These are phyloP conservation scores for Carpinus fangiana DNA, from an alignment of 306 rosid species.

Conservation along the genomic window DNA sequence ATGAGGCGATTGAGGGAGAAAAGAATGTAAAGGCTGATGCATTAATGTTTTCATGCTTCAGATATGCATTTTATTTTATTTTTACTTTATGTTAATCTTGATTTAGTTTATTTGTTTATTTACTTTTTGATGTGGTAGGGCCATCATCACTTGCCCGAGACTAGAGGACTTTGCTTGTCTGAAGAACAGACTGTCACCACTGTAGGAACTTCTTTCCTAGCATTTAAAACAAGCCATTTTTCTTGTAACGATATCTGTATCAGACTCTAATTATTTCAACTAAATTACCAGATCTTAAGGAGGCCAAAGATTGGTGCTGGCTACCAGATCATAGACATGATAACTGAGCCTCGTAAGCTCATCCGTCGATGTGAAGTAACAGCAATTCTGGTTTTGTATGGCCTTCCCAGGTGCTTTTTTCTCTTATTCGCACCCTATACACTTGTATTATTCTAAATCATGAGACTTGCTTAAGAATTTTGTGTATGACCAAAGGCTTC, in stretches of 20 bases:
- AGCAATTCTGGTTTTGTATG: constrained; percentile 90
- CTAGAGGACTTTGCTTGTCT: constrained; percentile 96
- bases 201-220: constrained; percentile 48
- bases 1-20: constrained; percentile 99
- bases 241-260: constrained; percentile 9
- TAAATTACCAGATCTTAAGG: constrained; percentile 60
- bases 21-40: constrained; percentile 56
- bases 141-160: constrained; percentile 96
- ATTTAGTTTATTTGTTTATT: neutral
- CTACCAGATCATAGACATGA: constrained; percentile 73
- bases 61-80: neutral
- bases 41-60: neutral
- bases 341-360: constrained; percentile 84
- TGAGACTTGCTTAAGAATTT: constrained; percentile 14
- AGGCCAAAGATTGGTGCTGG: constrained; percentile 86
- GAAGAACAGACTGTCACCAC: constrained; percentile 93
- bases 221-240: constrained; percentile 6
- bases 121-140: constrained; percentile 50
- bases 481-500: constrained; percentile 28
- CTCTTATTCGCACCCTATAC: neutral
- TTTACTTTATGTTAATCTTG: constrained; percentile 10
- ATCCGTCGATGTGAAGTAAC: constrained; percentile 89
- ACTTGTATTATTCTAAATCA: constrained; percentile 2
- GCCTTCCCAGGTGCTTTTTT: constrained; percentile 84
- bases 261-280: constrained; percentile 9